Evolutionary conservation across 352 stramenopile species (phyloP).

Genomic region (Globisporangium emineosum): DNA sequence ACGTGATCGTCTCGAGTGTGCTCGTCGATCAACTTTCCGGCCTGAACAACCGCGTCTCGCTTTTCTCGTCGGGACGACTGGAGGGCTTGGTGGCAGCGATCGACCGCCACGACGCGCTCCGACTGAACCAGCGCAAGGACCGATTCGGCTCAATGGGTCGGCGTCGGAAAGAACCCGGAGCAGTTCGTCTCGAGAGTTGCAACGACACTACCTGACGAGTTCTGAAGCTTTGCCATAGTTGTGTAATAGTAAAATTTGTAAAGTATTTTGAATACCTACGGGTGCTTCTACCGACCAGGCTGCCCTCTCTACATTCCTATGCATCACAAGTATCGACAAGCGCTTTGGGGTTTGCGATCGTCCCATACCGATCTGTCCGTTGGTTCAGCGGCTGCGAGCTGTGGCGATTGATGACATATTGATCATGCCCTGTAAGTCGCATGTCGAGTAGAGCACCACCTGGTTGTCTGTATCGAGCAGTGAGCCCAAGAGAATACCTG

Average conservation of each 20-base stretch:
- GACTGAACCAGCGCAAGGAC: not conserved
- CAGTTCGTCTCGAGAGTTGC: not conserved
- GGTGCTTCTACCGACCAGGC: no score
- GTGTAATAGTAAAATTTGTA: no score
- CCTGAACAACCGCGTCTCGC: not conserved
- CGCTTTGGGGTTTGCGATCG: not conserved
- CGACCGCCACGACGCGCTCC: not conserved
- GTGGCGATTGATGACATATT: not conserved
- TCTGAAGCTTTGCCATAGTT: no score
- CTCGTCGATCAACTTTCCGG: not conserved
- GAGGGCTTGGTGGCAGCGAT: not conserved
- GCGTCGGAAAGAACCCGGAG: not conserved
- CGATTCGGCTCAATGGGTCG: not conserved
- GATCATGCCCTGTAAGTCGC: no score
- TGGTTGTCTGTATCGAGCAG: not conserved
- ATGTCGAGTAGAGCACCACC: not conserved
- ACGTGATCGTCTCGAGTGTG: not conserved
- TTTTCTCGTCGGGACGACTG: not conserved
- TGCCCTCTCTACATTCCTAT: no score
- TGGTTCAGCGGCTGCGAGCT: not conserved
- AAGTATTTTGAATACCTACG: not conserved
- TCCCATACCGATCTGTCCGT: not conserved
- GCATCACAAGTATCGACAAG: not conserved
- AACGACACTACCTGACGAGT: not conserved
- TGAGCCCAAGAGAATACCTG: not conserved